Percentiles rank a stretch among this genome's conserved stretches.
Evolutionary conservation across 164 flowering plant genomes (phyloP).

Genomic region (Magnolia sinica): DNA sequence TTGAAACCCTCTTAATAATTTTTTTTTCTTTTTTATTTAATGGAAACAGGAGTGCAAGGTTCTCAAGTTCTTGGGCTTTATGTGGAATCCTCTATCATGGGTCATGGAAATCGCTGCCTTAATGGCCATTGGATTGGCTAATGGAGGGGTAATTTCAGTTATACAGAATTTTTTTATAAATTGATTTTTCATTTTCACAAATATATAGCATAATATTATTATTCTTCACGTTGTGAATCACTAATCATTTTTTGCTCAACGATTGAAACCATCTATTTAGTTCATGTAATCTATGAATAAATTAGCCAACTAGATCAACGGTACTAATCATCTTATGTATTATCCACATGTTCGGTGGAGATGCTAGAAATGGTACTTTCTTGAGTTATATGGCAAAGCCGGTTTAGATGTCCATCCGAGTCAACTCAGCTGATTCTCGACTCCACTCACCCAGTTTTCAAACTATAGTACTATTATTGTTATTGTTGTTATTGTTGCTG

Average conservation of each 20-base stretch:
- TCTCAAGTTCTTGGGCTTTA: constrained; percentile 80
- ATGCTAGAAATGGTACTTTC: no score
- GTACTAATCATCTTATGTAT: no score
- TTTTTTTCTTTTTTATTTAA: neutral
- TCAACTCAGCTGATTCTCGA: no score
- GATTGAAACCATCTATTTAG: no score
- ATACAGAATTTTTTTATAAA: neutral
- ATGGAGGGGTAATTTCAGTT: constrained; percentile 57
- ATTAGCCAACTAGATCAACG: neutral
- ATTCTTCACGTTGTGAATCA: no score
- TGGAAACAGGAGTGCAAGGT: constrained; percentile 55
- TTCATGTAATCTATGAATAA: no score
- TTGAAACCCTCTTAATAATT: no score
- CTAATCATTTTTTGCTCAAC: no score
- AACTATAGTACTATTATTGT: neutral
- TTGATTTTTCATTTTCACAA: neutral
- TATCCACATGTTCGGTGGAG: no score
- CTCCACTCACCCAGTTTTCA: neutral
- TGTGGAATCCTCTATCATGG: constrained; percentile 97
- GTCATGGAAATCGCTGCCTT: constrained; percentile 86
- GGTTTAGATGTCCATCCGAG: no score
- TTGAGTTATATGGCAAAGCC: no score
- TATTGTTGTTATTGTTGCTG: neutral
- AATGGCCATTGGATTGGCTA: constrained; percentile 82
- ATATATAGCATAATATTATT: neutral